These are phyloP conservation scores for Effrenium voratum DNA, from an alignment of 73 alveolate species.

Conservation along the genomic window DNA sequence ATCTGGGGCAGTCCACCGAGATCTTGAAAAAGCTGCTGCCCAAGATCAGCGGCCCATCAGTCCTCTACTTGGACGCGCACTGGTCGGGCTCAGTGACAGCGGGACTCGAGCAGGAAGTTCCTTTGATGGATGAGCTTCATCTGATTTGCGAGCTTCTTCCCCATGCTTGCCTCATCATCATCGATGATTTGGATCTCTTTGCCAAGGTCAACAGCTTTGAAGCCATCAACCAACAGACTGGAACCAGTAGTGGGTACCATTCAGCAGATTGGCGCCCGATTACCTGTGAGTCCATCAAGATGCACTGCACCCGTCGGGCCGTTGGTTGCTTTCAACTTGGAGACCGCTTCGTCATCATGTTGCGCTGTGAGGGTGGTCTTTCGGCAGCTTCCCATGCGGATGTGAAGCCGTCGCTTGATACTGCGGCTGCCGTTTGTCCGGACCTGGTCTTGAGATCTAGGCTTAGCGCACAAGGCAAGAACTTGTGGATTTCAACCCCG, in stretches of 20 bases:
- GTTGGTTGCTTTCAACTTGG: background rate
- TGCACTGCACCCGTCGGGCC: background rate
- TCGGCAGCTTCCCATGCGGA: background rate
- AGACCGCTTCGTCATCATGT: slow-evolving; percentile 45
- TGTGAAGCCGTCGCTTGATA: background rate
- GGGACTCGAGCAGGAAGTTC: slow-evolving; percentile 5
- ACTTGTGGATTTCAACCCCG: slow-evolving; percentile 38
- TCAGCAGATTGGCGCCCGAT: slow-evolving; percentile 71
- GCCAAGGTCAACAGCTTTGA: slow-evolving; percentile 39
- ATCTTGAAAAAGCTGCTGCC: slow-evolving; percentile 41
- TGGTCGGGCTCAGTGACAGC: slow-evolving; percentile 61
- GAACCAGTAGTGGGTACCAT: background rate
- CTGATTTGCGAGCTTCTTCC: slow-evolving; percentile 21
- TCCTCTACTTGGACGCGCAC: slow-evolving; percentile 76
- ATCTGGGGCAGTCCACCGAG: slow-evolving; percentile 44
- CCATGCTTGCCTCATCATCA: slow-evolving; percentile 48
- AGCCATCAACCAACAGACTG: slow-evolving; percentile 8
- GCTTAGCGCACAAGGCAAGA: background rate
- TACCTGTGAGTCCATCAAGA: slow-evolving; percentile 12
- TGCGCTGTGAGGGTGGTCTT: background rate
- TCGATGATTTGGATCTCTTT: slow-evolving; percentile 76
- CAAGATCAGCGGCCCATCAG: slow-evolving; percentile 37
- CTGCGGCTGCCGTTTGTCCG: background rate
- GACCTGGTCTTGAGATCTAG: slow-evolving; percentile 29
- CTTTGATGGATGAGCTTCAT: slow-evolving; percentile 49